These are phyloP conservation scores for Globisporangium middletonii DNA, from an alignment of 352 stramenopile species.

Conservation along the genomic window DNA sequence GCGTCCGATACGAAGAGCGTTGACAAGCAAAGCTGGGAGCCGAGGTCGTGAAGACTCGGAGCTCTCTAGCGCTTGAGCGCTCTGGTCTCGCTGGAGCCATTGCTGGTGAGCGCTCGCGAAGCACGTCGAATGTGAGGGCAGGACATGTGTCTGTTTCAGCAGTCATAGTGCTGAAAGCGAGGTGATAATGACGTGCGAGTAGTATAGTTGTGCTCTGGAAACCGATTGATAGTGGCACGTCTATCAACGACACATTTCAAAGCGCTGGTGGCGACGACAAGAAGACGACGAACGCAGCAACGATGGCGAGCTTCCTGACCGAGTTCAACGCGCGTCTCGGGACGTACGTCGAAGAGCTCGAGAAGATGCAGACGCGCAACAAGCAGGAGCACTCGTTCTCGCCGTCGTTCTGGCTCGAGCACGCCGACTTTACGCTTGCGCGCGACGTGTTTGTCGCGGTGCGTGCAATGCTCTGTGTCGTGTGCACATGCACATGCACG, in stretches of 20 bases:
- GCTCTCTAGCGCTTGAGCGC: no score
- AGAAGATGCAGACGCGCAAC: constrained; percentile 52
- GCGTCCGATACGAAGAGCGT: no score
- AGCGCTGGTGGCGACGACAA: constrained; percentile 7
- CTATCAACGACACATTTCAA: not conserved
- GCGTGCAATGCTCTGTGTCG: constrained; percentile 1
- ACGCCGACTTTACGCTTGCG: constrained; percentile 71
- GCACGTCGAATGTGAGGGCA: no score
- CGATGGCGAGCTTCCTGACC: constrained; percentile 49
- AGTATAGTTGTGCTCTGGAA: not conserved
- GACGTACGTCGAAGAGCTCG: constrained; percentile 50
- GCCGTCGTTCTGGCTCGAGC: constrained; percentile 72
- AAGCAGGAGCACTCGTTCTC: constrained; percentile 51
- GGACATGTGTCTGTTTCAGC: no score
- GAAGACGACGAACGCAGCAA: not conserved
- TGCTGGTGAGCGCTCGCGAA: no score
- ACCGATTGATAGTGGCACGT: constrained; percentile 1
- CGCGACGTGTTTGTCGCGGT: constrained; percentile 79
- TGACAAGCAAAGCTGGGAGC: no score
- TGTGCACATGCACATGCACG: no score
- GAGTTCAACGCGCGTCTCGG: constrained; percentile 50
- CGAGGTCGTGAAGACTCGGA: no score
- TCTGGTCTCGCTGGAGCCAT: no score
- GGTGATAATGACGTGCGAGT: not conserved
- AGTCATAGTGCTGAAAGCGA: not conserved